Evolutionary conservation across 1,139 yeast species (phyloP), one percentile per base, ranked within the genome.

Genomic region (Zygoascus hellenicus): DNA sequence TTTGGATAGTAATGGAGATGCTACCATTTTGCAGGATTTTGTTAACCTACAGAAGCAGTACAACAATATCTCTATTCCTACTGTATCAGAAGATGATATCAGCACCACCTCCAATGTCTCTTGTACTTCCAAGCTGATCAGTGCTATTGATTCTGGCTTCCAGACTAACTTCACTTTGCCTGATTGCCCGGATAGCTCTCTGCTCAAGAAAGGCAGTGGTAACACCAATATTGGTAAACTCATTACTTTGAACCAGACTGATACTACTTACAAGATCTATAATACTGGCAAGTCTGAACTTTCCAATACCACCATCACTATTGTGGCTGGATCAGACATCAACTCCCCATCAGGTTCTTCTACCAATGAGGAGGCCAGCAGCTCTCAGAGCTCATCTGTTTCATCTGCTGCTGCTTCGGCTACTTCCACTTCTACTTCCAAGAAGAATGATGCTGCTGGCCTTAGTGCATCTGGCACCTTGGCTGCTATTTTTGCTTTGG

Each of bases 261-360:
- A 68, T 29, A 64, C 80, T 15, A 69, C 69, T 39, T 75, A 69
- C 59, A 62, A 69, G 9, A 67, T 80, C 42, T 65, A 69, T 53
- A 83, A 83, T 55, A 63, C 70, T 36, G 71, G 70, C 32, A 81
- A 80, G 46, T 74, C 78, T 26, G 63, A 63, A 45, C 75, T 87
- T 45, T 60, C 66, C 33, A 78, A 80, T 36, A 78, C 87, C 14
- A 44, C 49, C 22, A 53, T 65, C 42, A 48, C 49, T 13, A 51
- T 64, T 22, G 54, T 54, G 26, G 35, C 54, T 33, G 52, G 59
- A 38, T 53, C 59, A 45, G 51, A 57, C 46, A 53, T 59, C 51
- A 60, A 58, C 51, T 38, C 51, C 6, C 61, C 60, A n/a, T 40
- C 50, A 34, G 63, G 63, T 9, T 43, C 46, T 16, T 47, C 49